Base-by-base conservation (phyloP, 2,329 filamentous ascomycete species). In the Talaromyces rugulosus region DNA sequence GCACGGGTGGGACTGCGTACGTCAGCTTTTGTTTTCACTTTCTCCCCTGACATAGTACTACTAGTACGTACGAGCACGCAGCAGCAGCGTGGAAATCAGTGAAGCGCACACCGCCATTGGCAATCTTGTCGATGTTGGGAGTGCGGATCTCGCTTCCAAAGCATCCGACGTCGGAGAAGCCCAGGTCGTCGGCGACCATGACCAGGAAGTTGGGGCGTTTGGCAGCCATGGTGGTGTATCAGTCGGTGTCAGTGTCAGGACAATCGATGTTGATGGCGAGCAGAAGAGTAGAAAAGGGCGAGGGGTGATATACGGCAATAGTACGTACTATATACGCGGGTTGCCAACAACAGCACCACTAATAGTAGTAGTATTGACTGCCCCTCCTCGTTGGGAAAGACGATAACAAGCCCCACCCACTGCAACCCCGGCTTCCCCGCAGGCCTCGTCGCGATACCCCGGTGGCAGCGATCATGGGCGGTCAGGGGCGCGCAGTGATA, bases 21-120 rank as follows among this genome's bases (percentile, higher is more conserved):
- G 28, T 58, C 30, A 58, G 16, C 50, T 28, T 16, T 18, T 50
- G 14, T 28, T 47, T 57, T 5, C 12, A 4, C n/a, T 44, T 23
- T n/a, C 6, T 14, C 28, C 30, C n/a, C 9, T 51, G 31, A 23
- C 31, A 58, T 27, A 23, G 23, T 23, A n/a, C 36, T 18, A 8
- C 5, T 5, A 5, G 33, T 33, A 68, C 73, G 55, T 60, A 75
- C 56, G 85, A 88, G 72, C 85, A 89, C 57, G 86, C 86, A 2
- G 85, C 83, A 0, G 87, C 86, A 1, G 85, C 83, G 68, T 89
- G 86, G 71, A 87, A 88, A 66, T 87, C 83, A 0, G 85, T 88
- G 68, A 88, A 86, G 5, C 85, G 82, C 23, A 88, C 72, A 33
- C 85, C 81, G 60, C 80, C 73, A 72, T 78, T 74, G 2, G 82